Conservation (phyloP, 768 basidiomycete species). For the Ramaria rubella region DNA sequence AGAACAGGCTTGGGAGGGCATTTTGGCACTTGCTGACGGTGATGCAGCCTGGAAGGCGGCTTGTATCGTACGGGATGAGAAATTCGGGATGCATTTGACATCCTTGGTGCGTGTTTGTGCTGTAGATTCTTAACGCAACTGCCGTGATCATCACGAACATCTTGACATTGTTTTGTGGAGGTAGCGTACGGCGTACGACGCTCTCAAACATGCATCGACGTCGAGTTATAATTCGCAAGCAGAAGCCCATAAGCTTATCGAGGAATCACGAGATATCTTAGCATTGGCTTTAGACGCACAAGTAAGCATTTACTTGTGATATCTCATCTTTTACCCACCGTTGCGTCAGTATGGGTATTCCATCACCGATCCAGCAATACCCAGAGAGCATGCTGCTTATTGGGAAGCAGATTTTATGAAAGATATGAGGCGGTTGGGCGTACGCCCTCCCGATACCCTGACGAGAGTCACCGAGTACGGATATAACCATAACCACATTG, state of each 20-base stretch:
- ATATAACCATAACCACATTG: background rate
- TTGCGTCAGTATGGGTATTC: conserved; percentile 59
- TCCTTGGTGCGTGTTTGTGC: conserved; percentile 59
- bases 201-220: background rate
- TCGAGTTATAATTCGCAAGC: conserved; percentile 22
- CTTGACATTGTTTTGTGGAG: background rate
- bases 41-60: conserved; percentile 64
- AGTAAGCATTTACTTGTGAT: conserved; percentile 49
- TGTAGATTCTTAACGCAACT: background rate
- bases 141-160: too few relatives aligned
- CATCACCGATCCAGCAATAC: conserved; percentile 82
- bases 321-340: too few relatives aligned
- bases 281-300: conserved; percentile 66
- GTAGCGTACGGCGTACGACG: conserved; percentile 3
- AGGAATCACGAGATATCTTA: conserved; percentile 72
- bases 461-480: conserved; percentile 92
- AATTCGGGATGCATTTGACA: conserved; percentile 83
- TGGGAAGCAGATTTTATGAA: conserved; percentile 90
- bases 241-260: conserved; percentile 53
- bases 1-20: conserved; percentile 47
- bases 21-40: conserved; percentile 37
- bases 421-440: conserved; percentile 85
- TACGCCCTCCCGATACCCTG: conserved; percentile 81
- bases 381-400: conserved; percentile 69
- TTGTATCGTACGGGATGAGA: conserved; percentile 76